These are phyloP conservation scores for Lactarius psammicola DNA, from an alignment of 768 basidiomycete species.

Conservation along the genomic window DNA sequence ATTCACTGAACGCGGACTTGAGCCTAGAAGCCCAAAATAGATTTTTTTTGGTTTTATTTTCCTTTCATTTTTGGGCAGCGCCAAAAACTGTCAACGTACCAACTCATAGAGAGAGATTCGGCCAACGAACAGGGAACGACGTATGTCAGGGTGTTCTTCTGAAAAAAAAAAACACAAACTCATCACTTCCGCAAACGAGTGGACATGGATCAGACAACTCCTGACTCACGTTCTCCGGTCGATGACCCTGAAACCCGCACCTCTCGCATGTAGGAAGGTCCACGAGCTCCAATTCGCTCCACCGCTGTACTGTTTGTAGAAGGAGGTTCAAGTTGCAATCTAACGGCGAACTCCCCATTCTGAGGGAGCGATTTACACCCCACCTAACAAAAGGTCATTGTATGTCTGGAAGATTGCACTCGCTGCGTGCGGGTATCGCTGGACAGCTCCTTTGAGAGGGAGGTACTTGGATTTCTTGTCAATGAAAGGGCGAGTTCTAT, in stretches of 20 bases:
- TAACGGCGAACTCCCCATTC: not conserved
- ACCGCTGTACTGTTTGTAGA: constrained; percentile 22
- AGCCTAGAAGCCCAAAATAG: constrained; percentile 8
- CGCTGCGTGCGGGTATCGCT: constrained; percentile 16
- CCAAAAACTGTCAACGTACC: constrained; percentile 19
- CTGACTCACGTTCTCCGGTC: constrained; percentile 13
- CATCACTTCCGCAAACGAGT: not conserved
- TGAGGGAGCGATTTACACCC: not conserved
- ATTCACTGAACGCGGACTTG: not conserved
- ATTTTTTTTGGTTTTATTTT: not conserved
- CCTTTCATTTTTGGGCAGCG: not conserved
- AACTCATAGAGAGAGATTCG: constrained; percentile 21
- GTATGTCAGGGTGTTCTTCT: not conserved
- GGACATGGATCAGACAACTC: not conserved
- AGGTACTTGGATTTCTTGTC: constrained; percentile 15
- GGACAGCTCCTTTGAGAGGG: constrained; percentile 4
- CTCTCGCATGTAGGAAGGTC: constrained; percentile 17
- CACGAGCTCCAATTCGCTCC: constrained; percentile 23
- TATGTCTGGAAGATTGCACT: constrained; percentile 26
- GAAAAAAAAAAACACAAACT: not conserved
- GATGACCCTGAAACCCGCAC: constrained; percentile 23
- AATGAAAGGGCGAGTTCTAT: not conserved
- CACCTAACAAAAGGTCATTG: constrained; percentile 27
- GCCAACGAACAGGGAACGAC: constrained; percentile 23
- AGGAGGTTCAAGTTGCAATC: not conserved